Conservation (phyloP, 2,329 filamentous ascomycete genomes). For the Sclerotinia trifoliorum region DNA sequence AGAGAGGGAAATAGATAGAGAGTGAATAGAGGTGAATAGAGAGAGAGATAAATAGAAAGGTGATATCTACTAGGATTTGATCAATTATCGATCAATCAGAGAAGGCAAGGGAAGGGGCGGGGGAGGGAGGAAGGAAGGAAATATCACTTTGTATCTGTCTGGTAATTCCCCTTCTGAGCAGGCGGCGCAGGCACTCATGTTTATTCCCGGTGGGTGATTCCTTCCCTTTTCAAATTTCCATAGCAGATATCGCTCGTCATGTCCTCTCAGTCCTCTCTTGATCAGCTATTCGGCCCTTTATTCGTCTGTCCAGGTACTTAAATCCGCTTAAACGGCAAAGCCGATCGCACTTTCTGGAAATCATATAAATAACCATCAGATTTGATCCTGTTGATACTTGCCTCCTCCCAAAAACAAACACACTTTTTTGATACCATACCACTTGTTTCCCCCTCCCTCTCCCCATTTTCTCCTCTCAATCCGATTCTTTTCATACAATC, state of each 20-base stretch:
- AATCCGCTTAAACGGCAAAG: background rate
- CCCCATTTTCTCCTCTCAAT: background rate
- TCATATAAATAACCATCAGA: background rate
- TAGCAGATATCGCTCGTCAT: background rate
- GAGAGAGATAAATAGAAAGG: too few relatives aligned
- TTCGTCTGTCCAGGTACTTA: background rate
- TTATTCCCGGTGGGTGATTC: background rate
- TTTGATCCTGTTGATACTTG: slow-evolving; percentile 6
- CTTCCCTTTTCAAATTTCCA: background rate
- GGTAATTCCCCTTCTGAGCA: background rate
- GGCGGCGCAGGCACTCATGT: background rate
- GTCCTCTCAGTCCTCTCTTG: background rate
- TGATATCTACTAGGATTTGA: background rate
- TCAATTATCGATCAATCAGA: background rate
- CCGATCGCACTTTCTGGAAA: background rate
- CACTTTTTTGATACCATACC: slow-evolving; percentile 2
- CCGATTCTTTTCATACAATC: background rate
- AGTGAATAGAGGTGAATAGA: too few relatives aligned
- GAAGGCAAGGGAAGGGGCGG: background rate
- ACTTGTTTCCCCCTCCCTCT: background rate
- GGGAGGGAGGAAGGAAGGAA: too few relatives aligned
- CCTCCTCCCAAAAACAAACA: slow-evolving; percentile 12
- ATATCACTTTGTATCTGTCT: too few relatives aligned
- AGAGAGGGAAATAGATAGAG: too few relatives aligned
- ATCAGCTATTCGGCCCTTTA: background rate